Percentiles rank a stretch among this genome's conserved stretches.
phyloP scores from a whole-genome alignment of 2,329 filamentous ascomycete genomes.

The Shiraia sp. region DNA sequence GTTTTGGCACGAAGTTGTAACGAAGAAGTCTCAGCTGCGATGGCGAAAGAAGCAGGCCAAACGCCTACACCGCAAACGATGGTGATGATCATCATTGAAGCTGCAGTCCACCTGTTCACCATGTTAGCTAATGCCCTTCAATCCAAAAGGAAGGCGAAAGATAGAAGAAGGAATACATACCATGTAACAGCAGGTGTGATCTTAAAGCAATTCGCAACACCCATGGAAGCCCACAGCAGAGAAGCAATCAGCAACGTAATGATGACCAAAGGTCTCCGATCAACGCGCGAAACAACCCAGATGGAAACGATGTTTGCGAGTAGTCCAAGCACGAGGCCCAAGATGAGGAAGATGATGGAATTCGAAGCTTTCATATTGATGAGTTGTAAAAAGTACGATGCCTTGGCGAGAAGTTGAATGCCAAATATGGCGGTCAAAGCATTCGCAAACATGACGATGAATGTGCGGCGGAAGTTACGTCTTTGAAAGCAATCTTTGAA shows the following conservation, averaged over 20 bases:
- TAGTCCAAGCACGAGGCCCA: conserved; percentile 53
- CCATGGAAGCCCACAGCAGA: conserved; percentile 52
- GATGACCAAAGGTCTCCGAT: conserved; percentile 47
- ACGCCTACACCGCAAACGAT: conserved; percentile 48
- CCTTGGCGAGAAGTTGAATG: conserved; percentile 39
- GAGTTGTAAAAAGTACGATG: conserved; percentile 40
- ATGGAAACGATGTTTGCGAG: conserved; percentile 51
- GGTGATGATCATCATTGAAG: conserved; percentile 50
- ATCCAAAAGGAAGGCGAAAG: neutral
- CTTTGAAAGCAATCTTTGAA: conserved; percentile 44
- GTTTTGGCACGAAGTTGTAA: conserved; percentile 51
- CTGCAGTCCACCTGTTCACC: conserved; percentile 44
- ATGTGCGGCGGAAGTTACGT: conserved; percentile 41
- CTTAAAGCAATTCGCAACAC: conserved; percentile 52
- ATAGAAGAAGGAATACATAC: conserved; percentile 26
- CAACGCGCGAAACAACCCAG: conserved; percentile 50
- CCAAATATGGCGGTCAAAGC: conserved; percentile 41
- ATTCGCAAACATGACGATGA: conserved; percentile 44
- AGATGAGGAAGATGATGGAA: conserved; percentile 51
- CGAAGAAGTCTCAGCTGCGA: conserved; percentile 51
- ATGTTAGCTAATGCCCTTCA: neutral
- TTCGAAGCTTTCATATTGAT: conserved; percentile 32
- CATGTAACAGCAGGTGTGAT: conserved; percentile 44
- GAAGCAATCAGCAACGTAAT: conserved; percentile 38
- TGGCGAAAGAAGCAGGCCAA: conserved; percentile 51